Evolutionary conservation across 768 basidiomycete genomes (phyloP).

Genomic region (Arthromyces matolae): DNA sequence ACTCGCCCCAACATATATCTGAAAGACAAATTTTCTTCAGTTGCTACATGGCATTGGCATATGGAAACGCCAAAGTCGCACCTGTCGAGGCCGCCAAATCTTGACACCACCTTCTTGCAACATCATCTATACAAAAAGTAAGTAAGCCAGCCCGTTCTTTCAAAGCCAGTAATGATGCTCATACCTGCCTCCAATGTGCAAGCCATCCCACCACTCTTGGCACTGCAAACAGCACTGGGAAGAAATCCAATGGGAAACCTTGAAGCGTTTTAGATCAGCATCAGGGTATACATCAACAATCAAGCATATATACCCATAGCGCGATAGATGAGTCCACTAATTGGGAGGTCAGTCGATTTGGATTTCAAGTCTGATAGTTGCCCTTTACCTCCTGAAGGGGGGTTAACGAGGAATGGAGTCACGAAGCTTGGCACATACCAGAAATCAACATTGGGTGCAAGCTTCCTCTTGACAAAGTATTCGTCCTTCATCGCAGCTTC

Average conservation of each 20-base stretch:
- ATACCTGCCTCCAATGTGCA: conserved; percentile 85
- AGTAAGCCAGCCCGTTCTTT: neutral
- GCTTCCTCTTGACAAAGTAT: conserved; percentile 76
- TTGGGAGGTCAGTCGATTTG: no score
- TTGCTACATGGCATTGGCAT: neutral
- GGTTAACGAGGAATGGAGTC: conserved; percentile 12
- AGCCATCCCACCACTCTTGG: conserved; percentile 93
- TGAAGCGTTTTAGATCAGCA: conserved; percentile 8
- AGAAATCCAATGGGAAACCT: conserved; percentile 93
- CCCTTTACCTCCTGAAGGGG: conserved; percentile 50
- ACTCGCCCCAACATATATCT: conserved; percentile 77
- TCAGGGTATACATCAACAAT: neutral
- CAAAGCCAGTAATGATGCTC: neutral
- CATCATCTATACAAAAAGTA: conserved; percentile 78
- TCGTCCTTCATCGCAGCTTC: conserved; percentile 89
- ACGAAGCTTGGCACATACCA: conserved; percentile 47
- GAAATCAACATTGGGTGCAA: conserved; percentile 91
- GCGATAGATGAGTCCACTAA: conserved; percentile 88
- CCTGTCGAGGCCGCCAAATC: conserved; percentile 89
- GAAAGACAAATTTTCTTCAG: neutral
- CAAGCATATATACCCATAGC: conserved; percentile 75
- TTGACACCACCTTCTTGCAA: conserved; percentile 84
- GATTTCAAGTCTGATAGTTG: no score
- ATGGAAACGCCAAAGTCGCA: conserved; percentile 28
- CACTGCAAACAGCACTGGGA: conserved; percentile 90